Conservation (phyloP, 306 rosid species). For the Medicago lupulina region DNA sequence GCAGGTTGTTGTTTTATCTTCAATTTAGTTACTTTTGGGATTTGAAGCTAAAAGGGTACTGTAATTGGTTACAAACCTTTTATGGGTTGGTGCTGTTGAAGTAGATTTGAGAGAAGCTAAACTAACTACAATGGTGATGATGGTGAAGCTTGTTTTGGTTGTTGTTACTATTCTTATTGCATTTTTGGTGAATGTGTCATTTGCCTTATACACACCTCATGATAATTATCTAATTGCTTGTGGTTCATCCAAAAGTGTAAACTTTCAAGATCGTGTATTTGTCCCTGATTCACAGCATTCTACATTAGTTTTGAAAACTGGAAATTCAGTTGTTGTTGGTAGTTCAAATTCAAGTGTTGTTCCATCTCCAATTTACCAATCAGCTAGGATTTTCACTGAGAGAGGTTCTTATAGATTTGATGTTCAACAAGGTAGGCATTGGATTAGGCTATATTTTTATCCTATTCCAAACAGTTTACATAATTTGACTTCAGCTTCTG, state of each 20-base stretch:
- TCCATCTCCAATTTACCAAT: slow-evolving; percentile 73
- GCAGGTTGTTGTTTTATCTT: slow-evolving; percentile 39
- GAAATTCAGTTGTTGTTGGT: slow-evolving; percentile 61
- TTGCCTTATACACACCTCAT: slow-evolving; percentile 58
- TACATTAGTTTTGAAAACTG: slow-evolving; percentile 57
- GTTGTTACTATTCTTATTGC: slow-evolving; percentile 35
- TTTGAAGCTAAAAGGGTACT: slow-evolving; percentile 41
- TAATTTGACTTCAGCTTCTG: slow-evolving; percentile 66
- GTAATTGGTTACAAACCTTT: slow-evolving; percentile 23
- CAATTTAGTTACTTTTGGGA: slow-evolving; percentile 37
- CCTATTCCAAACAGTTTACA: slow-evolving; percentile 57
- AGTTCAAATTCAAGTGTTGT: slow-evolving; percentile 57
- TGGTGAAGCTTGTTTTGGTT: slow-evolving; percentile 54
- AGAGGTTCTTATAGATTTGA: slow-evolving; percentile 68
- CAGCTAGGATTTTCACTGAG: slow-evolving; percentile 73
- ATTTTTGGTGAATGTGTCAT: slow-evolving; percentile 52
- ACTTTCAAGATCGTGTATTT: slow-evolving; percentile 72
- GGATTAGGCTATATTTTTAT: slow-evolving; percentile 83
- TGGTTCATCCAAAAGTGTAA: slow-evolving; percentile 70
- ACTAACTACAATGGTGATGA: slow-evolving; percentile 44
- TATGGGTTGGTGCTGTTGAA: slow-evolving; percentile 39
- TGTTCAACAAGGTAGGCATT: slow-evolving; percentile 75
- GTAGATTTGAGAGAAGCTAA: neutral
- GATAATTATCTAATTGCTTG: slow-evolving; percentile 86
- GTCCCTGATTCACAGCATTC: slow-evolving; percentile 79